Conservation (phyloP, 306 rosid species). For the Senna siamea region DNA sequence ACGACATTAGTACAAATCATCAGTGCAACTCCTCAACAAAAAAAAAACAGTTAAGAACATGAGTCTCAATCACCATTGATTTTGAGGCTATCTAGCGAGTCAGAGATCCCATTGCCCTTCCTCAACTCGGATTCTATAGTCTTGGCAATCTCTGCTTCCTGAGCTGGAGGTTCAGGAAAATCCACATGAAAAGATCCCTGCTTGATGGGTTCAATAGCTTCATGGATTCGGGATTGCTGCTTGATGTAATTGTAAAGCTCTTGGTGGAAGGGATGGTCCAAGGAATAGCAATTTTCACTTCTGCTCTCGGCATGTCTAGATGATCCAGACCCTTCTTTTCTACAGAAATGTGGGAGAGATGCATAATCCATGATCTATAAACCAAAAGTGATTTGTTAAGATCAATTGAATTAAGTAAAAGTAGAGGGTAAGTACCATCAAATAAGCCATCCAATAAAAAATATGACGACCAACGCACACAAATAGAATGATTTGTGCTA, state of each 20-base stretch:
- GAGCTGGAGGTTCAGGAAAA: constrained; percentile 63
- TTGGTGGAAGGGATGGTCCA: constrained; percentile 87
- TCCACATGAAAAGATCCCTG: constrained; percentile 87
- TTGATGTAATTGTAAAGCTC: constrained; percentile 73
- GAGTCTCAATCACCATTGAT: constrained; percentile 44
- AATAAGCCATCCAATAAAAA: constrained; percentile 15
- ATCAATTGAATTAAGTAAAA: no score
- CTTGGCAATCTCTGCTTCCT: constrained; percentile 60
- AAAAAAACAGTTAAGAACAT: neutral
- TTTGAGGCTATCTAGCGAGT: constrained; percentile 49
- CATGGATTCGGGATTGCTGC: constrained; percentile 59
- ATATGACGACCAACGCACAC: no score
- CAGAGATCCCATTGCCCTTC: constrained; percentile 49
- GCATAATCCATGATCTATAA: constrained; percentile 87
- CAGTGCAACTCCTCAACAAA: constrained; percentile 17
- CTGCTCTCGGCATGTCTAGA: constrained; percentile 61
- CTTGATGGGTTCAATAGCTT: constrained; percentile 57
- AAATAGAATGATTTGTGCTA: no score
- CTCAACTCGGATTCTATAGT: constrained; percentile 70
- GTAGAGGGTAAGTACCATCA: neutral
- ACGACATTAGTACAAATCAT: constrained; percentile 34
- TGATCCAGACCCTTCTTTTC: constrained; percentile 77
- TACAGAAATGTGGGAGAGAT: constrained; percentile 91
- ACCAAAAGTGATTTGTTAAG: constrained; percentile 40
- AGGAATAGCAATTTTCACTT: constrained; percentile 67